Evolutionary conservation across 176 grass and related monocot genomes (phyloP).

Genomic region (Echinochloa phyllopogon): DNA sequence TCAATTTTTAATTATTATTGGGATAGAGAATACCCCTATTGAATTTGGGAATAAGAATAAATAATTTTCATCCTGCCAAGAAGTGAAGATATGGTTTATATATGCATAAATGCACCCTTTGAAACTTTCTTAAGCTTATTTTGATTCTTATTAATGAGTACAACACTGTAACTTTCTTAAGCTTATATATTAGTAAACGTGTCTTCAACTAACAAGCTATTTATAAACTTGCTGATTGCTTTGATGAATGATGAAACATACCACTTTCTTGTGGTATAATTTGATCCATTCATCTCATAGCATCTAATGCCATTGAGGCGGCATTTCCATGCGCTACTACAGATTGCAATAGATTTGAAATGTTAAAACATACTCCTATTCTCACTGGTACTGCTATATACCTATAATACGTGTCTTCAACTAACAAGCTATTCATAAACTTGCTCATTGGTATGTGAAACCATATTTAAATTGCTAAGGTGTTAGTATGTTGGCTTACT

Average conservation of each 20-base stretch:
- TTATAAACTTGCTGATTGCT: no score
- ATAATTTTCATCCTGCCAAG: background rate
- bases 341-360: background rate
- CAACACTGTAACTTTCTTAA: no score
- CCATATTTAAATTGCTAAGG: background rate
- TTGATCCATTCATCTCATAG: no score
- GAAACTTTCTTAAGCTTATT: slow-evolving; percentile 9
- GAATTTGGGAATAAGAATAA: background rate
- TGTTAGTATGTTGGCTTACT: background rate
- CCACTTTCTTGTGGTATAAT: no score
- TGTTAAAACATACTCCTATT: background rate
- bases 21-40: background rate
- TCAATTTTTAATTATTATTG: slow-evolving; percentile 16
- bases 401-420: background rate
- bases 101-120: slow-evolving; percentile 17
- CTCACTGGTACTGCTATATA: slow-evolving; percentile 25
- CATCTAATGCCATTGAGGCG: no score
- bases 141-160: background rate
- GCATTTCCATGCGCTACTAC: no score
- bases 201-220: no score
- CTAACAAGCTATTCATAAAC: background rate
- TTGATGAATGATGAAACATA: no score
- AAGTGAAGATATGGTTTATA: background rate
- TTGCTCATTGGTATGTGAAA: background rate
- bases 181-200: no score